Base-by-base conservation (phyloP, 1,284 basidiomycete species). In the Cutaneotrichosporon dermatis region DNA sequence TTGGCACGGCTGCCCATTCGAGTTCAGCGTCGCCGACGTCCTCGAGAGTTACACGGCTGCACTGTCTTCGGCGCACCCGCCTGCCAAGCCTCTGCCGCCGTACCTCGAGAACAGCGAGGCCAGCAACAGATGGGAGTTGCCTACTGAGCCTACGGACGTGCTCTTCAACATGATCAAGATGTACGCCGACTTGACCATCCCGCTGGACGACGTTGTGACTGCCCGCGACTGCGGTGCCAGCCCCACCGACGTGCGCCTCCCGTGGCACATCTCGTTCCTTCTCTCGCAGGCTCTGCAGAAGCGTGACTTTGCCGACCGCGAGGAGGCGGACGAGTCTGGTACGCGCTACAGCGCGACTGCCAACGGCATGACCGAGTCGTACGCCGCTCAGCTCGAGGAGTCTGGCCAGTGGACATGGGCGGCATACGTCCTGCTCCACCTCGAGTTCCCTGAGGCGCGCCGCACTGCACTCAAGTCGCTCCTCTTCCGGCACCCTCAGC, bases 181-280 rank as follows among this genome's bases (percentile, higher is more conserved):
- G 43, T 70, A 85, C 83, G 78, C 86, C 82, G 66, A 84, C 80
- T 62, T 78, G 10, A 75, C 78, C 0, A 74, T 82, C 51, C 73
- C 81, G 0, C 76, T 85, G 25, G 83, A 84, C 55, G 62, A 72
- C 11, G 80, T 79, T n/a, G 74, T 85, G 5, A 68, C 76, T 6
- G 88, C 93, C 0, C 80, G 86, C 37, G 89, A 88, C 41, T 92
- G 90, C 69, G 85, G 87, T 1, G 78, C 88, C 0, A 88, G 86
- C 10, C 88, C 88, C 0, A 76, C 86, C 16, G 93, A 96, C 75
- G 88, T 86, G 72, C 85, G 90, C 10, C 80, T 97, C 57, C 83
- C 90, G 7, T 99, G 95, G 95, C 93, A 98, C 77, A 75, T 98
- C 36, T 97, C 95, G 74, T 85, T 93, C 60, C 80, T 98, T 39